These are phyloP conservation scores for Lumnitzera littorea DNA, from an alignment of 345 rosid genomes.

Conservation along the genomic window DNA sequence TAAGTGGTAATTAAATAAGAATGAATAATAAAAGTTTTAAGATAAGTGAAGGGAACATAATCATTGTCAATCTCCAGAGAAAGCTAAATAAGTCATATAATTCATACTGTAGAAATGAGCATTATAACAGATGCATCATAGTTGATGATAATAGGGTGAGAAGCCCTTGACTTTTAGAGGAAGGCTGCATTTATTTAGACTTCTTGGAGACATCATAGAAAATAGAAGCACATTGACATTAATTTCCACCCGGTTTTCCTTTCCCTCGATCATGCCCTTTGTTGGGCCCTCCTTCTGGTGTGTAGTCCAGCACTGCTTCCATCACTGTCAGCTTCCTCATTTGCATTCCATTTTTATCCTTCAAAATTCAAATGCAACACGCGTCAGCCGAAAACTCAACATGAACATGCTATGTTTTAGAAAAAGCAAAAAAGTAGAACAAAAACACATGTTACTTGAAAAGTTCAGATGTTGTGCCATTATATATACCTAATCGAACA, in stretches of 20 bases:
- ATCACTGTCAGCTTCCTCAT: not conserved
- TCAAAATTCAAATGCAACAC: not conserved
- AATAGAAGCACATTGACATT: not conserved
- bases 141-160: conserved; percentile 3
- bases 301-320: conserved; percentile 8
- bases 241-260: conserved; percentile 1
- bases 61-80: conserved; percentile 3
- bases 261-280: conserved; percentile 2
- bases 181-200: not conserved
- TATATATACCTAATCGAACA: too few relatives aligned
- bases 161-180: not conserved
- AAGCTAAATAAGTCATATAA: not conserved
- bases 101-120: not conserved
- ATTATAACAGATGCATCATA: conserved; percentile 6
- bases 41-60: conserved; percentile 7
- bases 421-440: too few relatives aligned
- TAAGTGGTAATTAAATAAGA: not conserved
- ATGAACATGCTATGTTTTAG: too few relatives aligned
- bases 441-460: too few relatives aligned
- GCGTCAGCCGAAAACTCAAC: too few relatives aligned
- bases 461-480: too few relatives aligned
- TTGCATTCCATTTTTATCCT: conserved; percentile 2
- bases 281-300: conserved; percentile 4
- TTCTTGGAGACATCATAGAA: not conserved
- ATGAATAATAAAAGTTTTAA: not conserved